These are phyloP conservation scores for Geranium rotundifolium DNA, from an alignment of 345 rosid species.

Conservation along the genomic window DNA sequence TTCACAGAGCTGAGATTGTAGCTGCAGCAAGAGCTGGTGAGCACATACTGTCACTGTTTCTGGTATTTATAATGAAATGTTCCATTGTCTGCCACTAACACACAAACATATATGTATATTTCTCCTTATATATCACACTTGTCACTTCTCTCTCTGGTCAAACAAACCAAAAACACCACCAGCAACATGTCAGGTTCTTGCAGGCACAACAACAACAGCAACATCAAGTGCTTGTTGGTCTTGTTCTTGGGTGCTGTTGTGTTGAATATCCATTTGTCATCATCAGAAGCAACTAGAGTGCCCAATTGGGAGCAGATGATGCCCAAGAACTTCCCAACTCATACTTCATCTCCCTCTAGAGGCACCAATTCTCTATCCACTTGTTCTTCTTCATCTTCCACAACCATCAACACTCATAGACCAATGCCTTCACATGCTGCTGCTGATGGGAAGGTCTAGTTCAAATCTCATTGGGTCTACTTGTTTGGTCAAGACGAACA, in stretches of 20 bases:
- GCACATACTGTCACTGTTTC: too few species aligned
- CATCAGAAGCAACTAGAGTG: slow-evolving; percentile 50
- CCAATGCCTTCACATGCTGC: slow-evolving; percentile 18
- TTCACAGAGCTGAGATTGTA: too few species aligned
- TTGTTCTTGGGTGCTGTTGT: slow-evolving; percentile 22
- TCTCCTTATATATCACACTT: too few species aligned
- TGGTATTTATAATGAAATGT: too few species aligned
- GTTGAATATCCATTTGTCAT: slow-evolving; percentile 16
- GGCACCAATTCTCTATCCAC: slow-evolving; percentile 55
- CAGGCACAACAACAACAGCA: slow-evolving; percentile 19
- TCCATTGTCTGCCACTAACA: too few species aligned
- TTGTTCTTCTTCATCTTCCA: slow-evolving; percentile 18
- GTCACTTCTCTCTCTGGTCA: too few species aligned
- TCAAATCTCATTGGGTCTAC: not conserved
- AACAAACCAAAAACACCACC: too few species aligned
- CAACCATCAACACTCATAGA: slow-evolving; percentile 20
- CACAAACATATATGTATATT: too few species aligned
- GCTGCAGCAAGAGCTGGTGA: too few species aligned
- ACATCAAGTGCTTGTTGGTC: slow-evolving; percentile 23
- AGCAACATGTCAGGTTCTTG: slow-evolving; percentile 27
- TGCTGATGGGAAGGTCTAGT: slow-evolving; percentile 45
- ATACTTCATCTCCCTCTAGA: slow-evolving; percentile 76
- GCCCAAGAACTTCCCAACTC: slow-evolving; percentile 72
- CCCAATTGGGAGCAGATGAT: slow-evolving; percentile 80
- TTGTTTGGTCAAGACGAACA: too few species aligned